phyloP scores from a whole-genome alignment of 2,329 filamentous ascomycete genomes.

The Blastomyces silverae region DNA sequence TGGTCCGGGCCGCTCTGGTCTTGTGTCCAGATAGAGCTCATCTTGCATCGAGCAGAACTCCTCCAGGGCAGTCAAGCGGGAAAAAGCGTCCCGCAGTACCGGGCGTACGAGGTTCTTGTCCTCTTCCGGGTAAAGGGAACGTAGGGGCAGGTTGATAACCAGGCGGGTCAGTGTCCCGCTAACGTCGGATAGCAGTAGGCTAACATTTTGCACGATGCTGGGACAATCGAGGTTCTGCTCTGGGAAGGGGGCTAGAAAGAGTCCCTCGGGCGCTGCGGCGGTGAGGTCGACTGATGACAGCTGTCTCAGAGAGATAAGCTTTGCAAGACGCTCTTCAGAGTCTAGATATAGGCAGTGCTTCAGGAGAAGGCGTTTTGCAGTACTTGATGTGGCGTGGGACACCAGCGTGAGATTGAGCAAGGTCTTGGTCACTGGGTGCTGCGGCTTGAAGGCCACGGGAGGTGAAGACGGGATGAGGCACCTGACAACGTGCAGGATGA shows the following conservation, averaged over 20 bases:
- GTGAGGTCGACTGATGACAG: background rate
- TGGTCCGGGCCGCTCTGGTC: background rate
- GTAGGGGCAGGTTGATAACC: background rate
- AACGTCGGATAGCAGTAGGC: background rate
- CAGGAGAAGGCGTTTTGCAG: background rate
- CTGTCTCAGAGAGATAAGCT: background rate
- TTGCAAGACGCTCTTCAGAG: background rate
- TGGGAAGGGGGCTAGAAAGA: background rate
- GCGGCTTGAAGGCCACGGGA: background rate
- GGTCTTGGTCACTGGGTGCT: background rate
- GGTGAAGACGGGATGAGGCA: background rate
- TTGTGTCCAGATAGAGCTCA: background rate
- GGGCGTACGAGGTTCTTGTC: background rate
- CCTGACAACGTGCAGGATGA: background rate
- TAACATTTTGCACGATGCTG: background rate
- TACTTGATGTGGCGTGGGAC: background rate
- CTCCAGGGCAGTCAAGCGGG: background rate
- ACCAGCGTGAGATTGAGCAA: background rate
- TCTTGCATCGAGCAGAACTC: background rate
- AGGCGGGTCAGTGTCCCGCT: background rate
- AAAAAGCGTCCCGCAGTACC: background rate
- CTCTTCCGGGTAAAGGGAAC: background rate
- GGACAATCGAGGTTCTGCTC: background rate
- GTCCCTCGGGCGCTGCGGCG: background rate
- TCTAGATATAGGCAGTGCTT: background rate